These are phyloP conservation scores for Aspergillus vadensis DNA, from an alignment of 2,329 filamentous ascomycete genomes.

Conservation along the genomic window DNA sequence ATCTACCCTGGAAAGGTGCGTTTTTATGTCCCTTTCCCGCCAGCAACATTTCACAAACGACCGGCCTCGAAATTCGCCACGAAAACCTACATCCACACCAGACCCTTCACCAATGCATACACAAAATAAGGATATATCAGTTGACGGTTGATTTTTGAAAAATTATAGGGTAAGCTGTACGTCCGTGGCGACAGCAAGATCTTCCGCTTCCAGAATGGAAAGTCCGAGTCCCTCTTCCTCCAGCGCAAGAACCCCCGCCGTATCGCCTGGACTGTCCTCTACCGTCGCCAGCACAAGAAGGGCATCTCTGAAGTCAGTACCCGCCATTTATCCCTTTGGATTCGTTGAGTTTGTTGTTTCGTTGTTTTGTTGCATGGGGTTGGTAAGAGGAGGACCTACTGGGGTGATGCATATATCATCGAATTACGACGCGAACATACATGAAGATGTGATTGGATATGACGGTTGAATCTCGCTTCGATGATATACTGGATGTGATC, in stretches of 20 bases:
- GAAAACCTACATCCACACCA: not conserved
- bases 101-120: not conserved
- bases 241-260: constrained; percentile 99
- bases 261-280: constrained; percentile 98
- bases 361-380: constrained; percentile 11
- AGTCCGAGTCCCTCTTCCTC: constrained; percentile 99
- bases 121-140: not conserved
- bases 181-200: constrained; percentile 99
- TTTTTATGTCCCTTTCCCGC: constrained; percentile 27
- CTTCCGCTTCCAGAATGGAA: constrained; percentile 99
- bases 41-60: not conserved
- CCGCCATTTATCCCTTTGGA: constrained; percentile 23
- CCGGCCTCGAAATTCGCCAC: constrained; percentile 2
- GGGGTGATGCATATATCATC: not conserved
- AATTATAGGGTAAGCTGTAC: constrained; percentile 92
- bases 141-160: not conserved
- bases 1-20: constrained; percentile 80
- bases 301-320: constrained; percentile 97
- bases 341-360: constrained; percentile 26
- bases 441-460: not conserved
- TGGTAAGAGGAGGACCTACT: not conserved
- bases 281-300: constrained; percentile 99
- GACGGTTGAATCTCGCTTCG: not conserved
- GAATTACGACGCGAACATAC: not conserved
- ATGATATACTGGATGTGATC: not conserved